Conservation (phyloP, 2,329 filamentous ascomycete species). For the Lachnellula occidentalis region DNA sequence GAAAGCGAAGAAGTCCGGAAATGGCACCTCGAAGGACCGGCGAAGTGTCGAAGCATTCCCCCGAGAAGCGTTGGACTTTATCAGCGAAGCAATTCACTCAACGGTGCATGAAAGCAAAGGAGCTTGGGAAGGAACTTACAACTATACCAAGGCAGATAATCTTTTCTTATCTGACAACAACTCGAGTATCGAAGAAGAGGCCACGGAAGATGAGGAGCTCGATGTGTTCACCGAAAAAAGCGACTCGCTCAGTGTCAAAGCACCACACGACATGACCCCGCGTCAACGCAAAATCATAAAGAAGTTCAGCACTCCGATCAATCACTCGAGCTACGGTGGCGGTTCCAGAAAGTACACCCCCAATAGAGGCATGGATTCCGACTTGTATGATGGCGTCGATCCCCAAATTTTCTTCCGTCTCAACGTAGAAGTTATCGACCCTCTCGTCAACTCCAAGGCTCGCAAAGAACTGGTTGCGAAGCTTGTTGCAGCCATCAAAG, state of each 20-base stretch:
- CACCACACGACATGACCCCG: conserved; percentile 19
- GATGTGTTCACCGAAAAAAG: neutral
- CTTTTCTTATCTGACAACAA: conserved; percentile 1
- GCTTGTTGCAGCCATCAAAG: conserved; percentile 22
- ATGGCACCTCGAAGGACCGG: conserved; percentile 7
- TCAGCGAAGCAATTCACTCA: conserved; percentile 28
- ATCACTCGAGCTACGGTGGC: conserved; percentile 13
- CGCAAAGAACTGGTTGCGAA: conserved; percentile 26
- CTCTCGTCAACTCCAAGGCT: conserved; percentile 16
- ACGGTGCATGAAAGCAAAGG: conserved; percentile 26
- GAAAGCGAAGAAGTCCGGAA: conserved; percentile 22
- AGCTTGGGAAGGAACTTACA: conserved; percentile 24
- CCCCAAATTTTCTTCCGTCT: conserved; percentile 26
- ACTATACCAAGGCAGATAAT: conserved; percentile 12
- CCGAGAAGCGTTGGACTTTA: conserved; percentile 22
- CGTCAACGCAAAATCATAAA: conserved; percentile 23
- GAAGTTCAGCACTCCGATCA: conserved; percentile 14
- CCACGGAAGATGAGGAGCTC: conserved; percentile 1
- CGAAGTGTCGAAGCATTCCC: conserved; percentile 20
- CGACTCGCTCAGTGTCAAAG: conserved; percentile 12
- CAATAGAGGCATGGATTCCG: conserved; percentile 1
- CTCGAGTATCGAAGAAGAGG: neutral
- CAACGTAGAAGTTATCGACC: conserved; percentile 21
- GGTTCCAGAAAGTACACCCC: conserved; percentile 18
- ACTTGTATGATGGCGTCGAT: conserved; percentile 22